Conservation (phyloP, 176 grass and related monocot genomes). For the Paspalum notatum region DNA sequence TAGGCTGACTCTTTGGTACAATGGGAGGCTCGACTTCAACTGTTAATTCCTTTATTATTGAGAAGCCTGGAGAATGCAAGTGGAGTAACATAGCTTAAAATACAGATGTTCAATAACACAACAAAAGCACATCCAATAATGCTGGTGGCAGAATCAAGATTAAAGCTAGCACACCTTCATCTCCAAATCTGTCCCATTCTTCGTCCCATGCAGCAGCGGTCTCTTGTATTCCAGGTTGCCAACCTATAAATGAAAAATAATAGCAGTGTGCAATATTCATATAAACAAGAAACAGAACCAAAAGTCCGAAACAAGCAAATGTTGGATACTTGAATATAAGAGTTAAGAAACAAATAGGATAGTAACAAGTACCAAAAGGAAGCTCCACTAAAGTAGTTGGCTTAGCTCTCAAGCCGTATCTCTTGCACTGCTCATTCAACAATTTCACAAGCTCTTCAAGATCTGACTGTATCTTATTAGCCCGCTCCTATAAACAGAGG, state of each 20-base stretch:
- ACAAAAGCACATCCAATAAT: neutral
- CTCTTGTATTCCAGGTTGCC: constrained; percentile 95
- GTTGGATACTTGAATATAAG: neutral
- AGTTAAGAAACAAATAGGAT: constrained; percentile 40
- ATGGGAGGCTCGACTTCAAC: constrained; percentile 77
- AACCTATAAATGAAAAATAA: constrained; percentile 61
- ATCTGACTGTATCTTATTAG: constrained; percentile 82
- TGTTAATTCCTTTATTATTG: constrained; percentile 94
- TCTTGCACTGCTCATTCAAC: constrained; percentile 94
- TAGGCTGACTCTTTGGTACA: constrained; percentile 55
- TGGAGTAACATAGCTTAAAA: constrained; percentile 22
- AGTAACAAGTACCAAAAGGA: constrained; percentile 85
- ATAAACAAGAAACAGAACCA: neutral
- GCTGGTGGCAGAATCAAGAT: constrained; percentile 21
- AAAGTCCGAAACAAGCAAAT: constrained; percentile 18
- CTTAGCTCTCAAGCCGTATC: constrained; percentile 92
- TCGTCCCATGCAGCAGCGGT: constrained; percentile 77
- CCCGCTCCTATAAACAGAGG: constrained; percentile 61
- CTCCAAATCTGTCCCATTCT: constrained; percentile 94
- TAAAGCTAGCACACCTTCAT: constrained; percentile 57
- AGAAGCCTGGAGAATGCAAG: constrained; percentile 68
- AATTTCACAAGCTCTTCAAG: constrained; percentile 80
- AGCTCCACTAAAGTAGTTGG: constrained; percentile 92
- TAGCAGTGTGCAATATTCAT: constrained; percentile 10
- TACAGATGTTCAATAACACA: neutral